Evolutionary conservation across 2,329 filamentous ascomycete species (phyloP).

Genomic region (Claviceps paspali): DNA sequence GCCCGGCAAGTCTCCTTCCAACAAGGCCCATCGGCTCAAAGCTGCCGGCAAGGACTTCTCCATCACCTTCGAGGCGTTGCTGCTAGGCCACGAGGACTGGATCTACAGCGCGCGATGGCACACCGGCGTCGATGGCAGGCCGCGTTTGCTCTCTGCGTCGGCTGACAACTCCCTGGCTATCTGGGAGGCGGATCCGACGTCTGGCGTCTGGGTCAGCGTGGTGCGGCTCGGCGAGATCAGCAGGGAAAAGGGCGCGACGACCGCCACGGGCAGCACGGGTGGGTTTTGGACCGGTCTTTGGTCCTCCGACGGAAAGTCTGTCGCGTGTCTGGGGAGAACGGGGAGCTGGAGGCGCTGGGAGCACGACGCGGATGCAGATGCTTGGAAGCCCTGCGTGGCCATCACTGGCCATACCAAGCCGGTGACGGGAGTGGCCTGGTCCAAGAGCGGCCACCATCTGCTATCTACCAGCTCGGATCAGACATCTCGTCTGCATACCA

Average conservation of each 20-base stretch:
- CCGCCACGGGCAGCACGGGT: slow-evolving; percentile 86
- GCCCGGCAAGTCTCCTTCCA: slow-evolving; percentile 61
- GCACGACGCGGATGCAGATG: slow-evolving; percentile 41
- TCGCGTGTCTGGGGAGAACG: slow-evolving; percentile 75
- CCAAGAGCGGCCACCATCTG: slow-evolving; percentile 65
- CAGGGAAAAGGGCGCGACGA: slow-evolving; percentile 86
- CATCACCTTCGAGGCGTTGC: slow-evolving; percentile 81
- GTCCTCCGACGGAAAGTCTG: slow-evolving; percentile 60
- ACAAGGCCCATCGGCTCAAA: slow-evolving; percentile 71
- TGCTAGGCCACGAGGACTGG: slow-evolving; percentile 96
- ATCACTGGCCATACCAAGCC: slow-evolving; percentile 73
- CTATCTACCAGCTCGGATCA: slow-evolving; percentile 85
- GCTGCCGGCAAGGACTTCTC: slow-evolving; percentile 50
- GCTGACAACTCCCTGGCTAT: slow-evolving; percentile 91
- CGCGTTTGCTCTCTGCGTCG: slow-evolving; percentile 74
- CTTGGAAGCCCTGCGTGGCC: slow-evolving; percentile 64
- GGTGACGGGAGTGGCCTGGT: slow-evolving; percentile 74
- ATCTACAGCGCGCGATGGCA: slow-evolving; percentile 81
- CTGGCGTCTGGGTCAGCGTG: slow-evolving; percentile 81
- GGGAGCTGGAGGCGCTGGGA: slow-evolving; percentile 88
- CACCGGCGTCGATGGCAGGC: slow-evolving; percentile 30
- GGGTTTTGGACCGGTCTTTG: slow-evolving; percentile 95
- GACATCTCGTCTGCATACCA: slow-evolving; percentile 73
- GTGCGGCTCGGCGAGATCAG: slow-evolving; percentile 86
- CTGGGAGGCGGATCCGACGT: slow-evolving; percentile 72